Percentiles rank a stretch among this genome's conserved stretches.
Conservation (phyloP, 1,139 yeast species). For the Petasospora rhodanensis region DNA sequence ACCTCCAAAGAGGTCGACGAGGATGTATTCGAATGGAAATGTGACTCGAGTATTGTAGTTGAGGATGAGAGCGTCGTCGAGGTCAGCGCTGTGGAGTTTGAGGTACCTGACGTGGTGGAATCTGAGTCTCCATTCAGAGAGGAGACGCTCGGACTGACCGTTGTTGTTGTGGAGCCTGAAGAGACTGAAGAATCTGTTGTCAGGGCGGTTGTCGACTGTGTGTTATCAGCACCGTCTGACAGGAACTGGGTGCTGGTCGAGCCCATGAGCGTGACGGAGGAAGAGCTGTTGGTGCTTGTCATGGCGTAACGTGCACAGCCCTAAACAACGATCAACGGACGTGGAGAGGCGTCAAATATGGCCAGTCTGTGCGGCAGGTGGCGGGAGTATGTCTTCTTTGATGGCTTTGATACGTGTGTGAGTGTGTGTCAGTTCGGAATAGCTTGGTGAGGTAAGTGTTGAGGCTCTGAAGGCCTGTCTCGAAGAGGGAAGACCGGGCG, state of each 20-base stretch:
- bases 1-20: slow-evolving; percentile 1
- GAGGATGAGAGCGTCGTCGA: neutral
- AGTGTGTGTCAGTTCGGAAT: no score
- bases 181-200: neutral
- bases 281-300: slow-evolving; percentile 4
- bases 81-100: neutral
- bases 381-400: no score
- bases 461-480: no score
- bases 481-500: no score
- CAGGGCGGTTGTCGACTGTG: no score
- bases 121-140: neutral
- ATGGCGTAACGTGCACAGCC: no score
- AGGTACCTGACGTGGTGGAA: neutral
- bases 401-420: no score
- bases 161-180: neutral
- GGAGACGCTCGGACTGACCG: neutral
- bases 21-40: neutral
- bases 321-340: no score
- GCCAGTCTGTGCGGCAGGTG: no score
- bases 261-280: slow-evolving; percentile 9
- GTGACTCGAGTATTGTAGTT: no score
- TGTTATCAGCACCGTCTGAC: slow-evolving; percentile 1
- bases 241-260: slow-evolving; percentile 7
- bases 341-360: no score
- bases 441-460: no score